A percentile compares a stretch with the other conserved stretches of the same genome.
Evolutionary conservation across 768 basidiomycete species (phyloP).

Genomic region (Asterophora parasitica): DNA sequence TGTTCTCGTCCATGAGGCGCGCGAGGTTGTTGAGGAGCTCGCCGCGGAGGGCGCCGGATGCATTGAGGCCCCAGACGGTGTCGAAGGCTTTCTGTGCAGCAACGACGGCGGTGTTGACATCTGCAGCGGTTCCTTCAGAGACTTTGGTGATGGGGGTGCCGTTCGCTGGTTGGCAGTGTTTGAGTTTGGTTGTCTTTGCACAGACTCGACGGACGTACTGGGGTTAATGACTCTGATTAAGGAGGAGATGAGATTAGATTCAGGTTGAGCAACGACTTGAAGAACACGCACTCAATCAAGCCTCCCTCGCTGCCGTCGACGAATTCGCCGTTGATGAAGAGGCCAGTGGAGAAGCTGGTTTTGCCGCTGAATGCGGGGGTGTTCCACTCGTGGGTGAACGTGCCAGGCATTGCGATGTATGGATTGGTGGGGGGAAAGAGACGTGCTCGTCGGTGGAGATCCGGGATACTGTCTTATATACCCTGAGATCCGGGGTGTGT

Average conservation of each 20-base stretch:
- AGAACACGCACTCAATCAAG: constrained; percentile 55
- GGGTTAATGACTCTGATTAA: constrained; percentile 51
- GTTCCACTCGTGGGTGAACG: constrained; percentile 47
- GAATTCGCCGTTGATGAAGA: constrained; percentile 73
- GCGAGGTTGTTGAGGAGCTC: constrained; percentile 44
- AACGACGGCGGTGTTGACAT: constrained; percentile 70
- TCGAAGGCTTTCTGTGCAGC: constrained; percentile 45
- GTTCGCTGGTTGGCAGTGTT: constrained; percentile 39
- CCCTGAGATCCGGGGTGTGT: too few relatives aligned
- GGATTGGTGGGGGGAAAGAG: too few relatives aligned
- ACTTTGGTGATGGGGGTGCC: constrained; percentile 58
- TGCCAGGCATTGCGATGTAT: constrained; percentile 25
- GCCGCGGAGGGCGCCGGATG: constrained; percentile 34
- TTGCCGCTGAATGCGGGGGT: constrained; percentile 53
- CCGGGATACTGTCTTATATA: too few relatives aligned
- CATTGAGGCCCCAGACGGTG: constrained; percentile 45
- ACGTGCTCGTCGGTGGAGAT: too few relatives aligned
- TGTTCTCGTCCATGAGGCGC: constrained; percentile 44
- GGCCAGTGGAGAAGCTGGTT: constrained; percentile 55
- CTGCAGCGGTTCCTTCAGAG: constrained; percentile 56
- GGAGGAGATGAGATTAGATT: background rate
- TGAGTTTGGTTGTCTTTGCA: too few relatives aligned
- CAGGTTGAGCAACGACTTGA: constrained; percentile 1
- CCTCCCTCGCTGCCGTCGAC: constrained; percentile 46
- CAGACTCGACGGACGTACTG: too few relatives aligned